A percentile compares a stretch with the other conserved stretches of the same genome.
Evolutionary conservation across 2,329 filamentous ascomycete genomes (phyloP).

Genomic region (Penicillium psychrosexuale): DNA sequence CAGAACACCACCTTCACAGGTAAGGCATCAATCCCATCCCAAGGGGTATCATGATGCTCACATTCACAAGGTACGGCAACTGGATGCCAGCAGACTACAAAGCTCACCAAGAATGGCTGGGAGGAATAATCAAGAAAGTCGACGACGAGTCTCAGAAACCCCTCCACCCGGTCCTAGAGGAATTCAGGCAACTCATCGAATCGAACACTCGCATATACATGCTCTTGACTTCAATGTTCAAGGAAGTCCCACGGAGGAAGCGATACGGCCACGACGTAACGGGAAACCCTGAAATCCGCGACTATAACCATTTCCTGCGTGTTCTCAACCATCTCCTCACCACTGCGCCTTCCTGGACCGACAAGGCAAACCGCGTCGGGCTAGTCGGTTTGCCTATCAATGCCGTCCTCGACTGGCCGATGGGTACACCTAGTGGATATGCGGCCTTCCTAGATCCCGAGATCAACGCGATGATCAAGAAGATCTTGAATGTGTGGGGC

Average conservation of each 20-base stretch:
- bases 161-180: constrained; percentile 59
- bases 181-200: constrained; percentile 67
- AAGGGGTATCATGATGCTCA: background rate
- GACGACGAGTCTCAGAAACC: constrained; percentile 46
- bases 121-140: constrained; percentile 54
- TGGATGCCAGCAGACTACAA: constrained; percentile 65
- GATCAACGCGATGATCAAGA: constrained; percentile 53
- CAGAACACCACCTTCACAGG: constrained; percentile 18
- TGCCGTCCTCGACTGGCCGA: constrained; percentile 58
- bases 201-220: constrained; percentile 62
- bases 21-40: background rate
- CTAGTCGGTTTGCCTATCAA: constrained; percentile 57
- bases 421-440: constrained; percentile 55
- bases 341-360: constrained; percentile 32
- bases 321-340: constrained; percentile 58
- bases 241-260: constrained; percentile 60
- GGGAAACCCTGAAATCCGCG: constrained; percentile 60
- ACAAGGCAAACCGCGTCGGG: constrained; percentile 34
- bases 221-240: constrained; percentile 66
- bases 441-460: constrained; percentile 54
- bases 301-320: constrained; percentile 64
- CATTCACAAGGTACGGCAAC: constrained; percentile 46
- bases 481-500: constrained; percentile 55
- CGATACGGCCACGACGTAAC: constrained; percentile 62
- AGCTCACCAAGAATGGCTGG: constrained; percentile 63